Evolutionary conservation across 495 filamentous ascomycete genomes (phyloP), one percentile per base, ranked within the genome.

Genomic region (Clavariopsis aquatica): DNA sequence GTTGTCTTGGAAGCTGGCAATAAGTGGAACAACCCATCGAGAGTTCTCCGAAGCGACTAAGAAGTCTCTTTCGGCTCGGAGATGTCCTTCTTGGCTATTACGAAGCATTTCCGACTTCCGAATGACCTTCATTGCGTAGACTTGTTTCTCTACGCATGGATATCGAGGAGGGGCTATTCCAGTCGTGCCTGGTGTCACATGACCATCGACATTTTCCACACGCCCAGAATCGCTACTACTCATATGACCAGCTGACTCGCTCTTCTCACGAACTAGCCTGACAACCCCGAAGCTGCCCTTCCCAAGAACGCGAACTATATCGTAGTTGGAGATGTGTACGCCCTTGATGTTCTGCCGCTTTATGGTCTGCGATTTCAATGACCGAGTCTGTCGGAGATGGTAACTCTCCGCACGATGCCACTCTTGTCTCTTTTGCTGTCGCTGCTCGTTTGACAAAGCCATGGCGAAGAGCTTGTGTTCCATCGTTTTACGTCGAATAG

Each of bases 91-190:
- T 75, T 98, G 93, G 67, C 88, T 87, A 55, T 90, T 91, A 1
- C 85, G 85, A 19, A 98, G 81, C 91, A 96, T 96, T 19, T 89
- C 86, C 1, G 88, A 87, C 75, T 98, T 98, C 36, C 88, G 88
- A 61, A 98, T 96, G 19, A 94, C 89, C 74, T 98, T 98, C 92
- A 98, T 96, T 8, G 93, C 93, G 73, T 88, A 96, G 1, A 96
- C 86, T 49, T 85, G 80, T 46, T 82, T 83, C 51, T 73, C 78
- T 22, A 49, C 34, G n/a, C 24, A 23, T 7, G 31, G 31, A 6
- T 36, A 36, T n/a, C n/a, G n/a, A n/a, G n/a, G 31, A 5, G 20
- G n/a, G 1, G 43, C n/a, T 6, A 38, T 31, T n/a, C 6, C 17
- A 22, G 31, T n/a, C 2, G 15, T 9, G 24, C 10, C 28, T 24